phyloP scores from a whole-genome alignment of 2,329 filamentous ascomycete species.

The Fusarium tjaetaba region DNA sequence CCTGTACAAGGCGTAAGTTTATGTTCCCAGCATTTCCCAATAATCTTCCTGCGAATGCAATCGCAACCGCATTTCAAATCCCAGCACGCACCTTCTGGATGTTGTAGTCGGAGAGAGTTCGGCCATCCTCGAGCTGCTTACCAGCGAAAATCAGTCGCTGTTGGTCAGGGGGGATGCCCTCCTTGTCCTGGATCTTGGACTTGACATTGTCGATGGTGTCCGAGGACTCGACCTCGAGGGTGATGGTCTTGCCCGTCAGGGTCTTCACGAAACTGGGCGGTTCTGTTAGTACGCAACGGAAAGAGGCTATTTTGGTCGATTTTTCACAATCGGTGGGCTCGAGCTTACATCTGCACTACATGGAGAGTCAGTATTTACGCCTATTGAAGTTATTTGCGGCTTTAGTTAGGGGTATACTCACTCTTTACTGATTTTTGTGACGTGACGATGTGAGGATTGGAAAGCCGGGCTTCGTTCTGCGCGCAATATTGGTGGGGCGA shows the following conservation, averaged over 20 bases:
- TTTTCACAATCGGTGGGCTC: constrained; percentile 40
- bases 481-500: constrained; percentile 58
- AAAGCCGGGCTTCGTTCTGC: constrained; percentile 48
- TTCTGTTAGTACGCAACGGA: constrained; percentile 43
- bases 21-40: not conserved
- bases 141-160: constrained; percentile 99
- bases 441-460: constrained; percentile 55
- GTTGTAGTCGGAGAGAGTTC: constrained; percentile 97
- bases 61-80: constrained; percentile 12
- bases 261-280: constrained; percentile 95
- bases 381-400: constrained; percentile 10
- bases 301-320: constrained; percentile 19
- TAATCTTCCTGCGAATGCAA: not conserved
- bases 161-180: constrained; percentile 97
- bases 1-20: constrained; percentile 63
- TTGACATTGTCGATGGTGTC: constrained; percentile 99
- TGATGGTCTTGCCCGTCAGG: constrained; percentile 99
- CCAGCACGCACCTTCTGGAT: constrained; percentile 87
- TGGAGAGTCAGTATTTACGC: constrained; percentile 37
- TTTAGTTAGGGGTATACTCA: constrained; percentile 55
- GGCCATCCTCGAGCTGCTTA: constrained; percentile 99
- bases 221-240: constrained; percentile 97
- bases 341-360: constrained; percentile 88
- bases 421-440: constrained; percentile 67
- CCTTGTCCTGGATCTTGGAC: constrained; percentile 99